Conservation (phyloP, 1,139 yeast genomes). For the Zygosaccharomyces pseudobailii region DNA sequence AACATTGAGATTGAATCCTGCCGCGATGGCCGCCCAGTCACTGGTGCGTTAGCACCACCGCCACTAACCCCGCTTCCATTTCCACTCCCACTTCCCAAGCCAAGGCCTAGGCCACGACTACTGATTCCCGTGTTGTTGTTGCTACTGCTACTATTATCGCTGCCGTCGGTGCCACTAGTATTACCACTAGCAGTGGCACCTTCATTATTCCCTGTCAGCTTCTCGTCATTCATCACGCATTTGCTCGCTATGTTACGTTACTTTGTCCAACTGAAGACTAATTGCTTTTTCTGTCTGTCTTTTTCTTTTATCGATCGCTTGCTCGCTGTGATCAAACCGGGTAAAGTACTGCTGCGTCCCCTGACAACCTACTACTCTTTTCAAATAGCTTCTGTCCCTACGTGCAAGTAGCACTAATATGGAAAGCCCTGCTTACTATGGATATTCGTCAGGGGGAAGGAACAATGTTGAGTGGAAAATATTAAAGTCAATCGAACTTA, state of each 20-base stretch:
- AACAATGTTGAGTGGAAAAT: too few species aligned
- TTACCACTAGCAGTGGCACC: background rate
- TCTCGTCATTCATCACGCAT: slow-evolving; percentile 6
- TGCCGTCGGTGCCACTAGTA: slow-evolving; percentile 8
- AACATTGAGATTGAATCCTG: slow-evolving; percentile 29
- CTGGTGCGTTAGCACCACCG: background rate
- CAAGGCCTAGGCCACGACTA: background rate
- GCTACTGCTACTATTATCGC: background rate
- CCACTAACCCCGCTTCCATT: background rate
- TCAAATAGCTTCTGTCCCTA: background rate
- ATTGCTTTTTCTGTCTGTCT: background rate
- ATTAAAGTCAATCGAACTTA: too few species aligned
- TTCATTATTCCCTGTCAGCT: background rate
- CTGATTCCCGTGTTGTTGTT: slow-evolving; percentile 7
- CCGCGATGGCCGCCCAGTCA: slow-evolving; percentile 10
- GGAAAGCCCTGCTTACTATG: too few species aligned
- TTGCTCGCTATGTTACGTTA: background rate
- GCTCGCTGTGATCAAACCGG: background rate
- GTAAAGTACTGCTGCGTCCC: background rate
- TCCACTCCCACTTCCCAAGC: background rate
- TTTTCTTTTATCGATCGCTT: background rate
- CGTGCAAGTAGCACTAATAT: too few species aligned
- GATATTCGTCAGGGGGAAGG: too few species aligned
- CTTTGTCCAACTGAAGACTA: background rate
- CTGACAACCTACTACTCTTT: background rate